Evolutionary conservation across 176 grass and related monocot genomes (phyloP), one percentile per base, ranked within the genome.

Genomic region (Cenchrus americanus): DNA sequence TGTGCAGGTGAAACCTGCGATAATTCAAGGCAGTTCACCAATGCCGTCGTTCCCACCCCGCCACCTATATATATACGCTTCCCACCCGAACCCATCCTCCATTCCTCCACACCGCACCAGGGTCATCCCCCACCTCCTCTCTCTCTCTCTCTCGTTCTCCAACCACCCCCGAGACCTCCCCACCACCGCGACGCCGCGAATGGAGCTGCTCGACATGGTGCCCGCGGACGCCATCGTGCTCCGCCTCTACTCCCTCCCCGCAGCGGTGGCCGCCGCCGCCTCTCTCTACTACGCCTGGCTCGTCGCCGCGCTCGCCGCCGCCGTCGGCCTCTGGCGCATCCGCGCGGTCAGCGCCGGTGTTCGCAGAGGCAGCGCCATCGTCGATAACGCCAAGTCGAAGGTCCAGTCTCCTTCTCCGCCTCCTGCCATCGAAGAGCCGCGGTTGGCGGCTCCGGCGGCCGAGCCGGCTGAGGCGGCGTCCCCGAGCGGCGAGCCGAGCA

Each of bases 141-240:
- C 43, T 15, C 78, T 51, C 22, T 7, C 8, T 46, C 43, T 15
- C 78, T 51, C 78, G 34, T 53, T 43, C 60, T 52, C 21, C 67
- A 79, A 80, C 75, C 64, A 86, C 57, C 73, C 42, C 55, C 9
- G 40, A 27, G 71, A 69, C 82, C 53, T 59, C 23, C 5, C 44
- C 50, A 7, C 52, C 2, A 50, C 18, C 78, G 7, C 47, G 6
- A 8, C 22, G 55, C 52, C 9, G 71, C 42, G 8, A 78, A 94
- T 94, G 93, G 87, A 92, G 79, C 85, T 89, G 73, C 87, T 94
- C 65, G 75, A 86, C 70, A 63, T 90, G 75, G 88, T 83, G 59
- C 89, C 85, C 62, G 58, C 86, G 54, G 87, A 88, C 5, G 78
- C 87, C 74, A 82, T 88, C 8, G 87, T 64, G 8, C 51, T 90